These are phyloP conservation scores for Cucumis hystrix DNA, from an alignment of 306 rosid species.

Conservation along the genomic window DNA sequence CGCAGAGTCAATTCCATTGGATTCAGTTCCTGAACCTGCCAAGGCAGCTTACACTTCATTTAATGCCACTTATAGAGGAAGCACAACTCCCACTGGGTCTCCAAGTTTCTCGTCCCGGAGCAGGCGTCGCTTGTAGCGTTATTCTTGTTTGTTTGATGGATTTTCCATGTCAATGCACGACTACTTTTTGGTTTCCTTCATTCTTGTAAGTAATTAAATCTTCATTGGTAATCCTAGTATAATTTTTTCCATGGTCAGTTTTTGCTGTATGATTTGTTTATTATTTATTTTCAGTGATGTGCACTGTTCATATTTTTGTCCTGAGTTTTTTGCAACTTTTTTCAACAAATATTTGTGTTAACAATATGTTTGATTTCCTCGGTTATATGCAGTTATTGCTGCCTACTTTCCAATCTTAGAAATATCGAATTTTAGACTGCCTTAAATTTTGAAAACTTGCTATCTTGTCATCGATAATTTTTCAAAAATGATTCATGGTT, in stretches of 20 bases:
- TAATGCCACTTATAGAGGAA: slow-evolving; percentile 52
- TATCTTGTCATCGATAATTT: background rate
- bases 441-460: background rate
- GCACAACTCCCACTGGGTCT: slow-evolving; percentile 41
- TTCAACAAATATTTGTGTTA: background rate
- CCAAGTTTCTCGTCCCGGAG: slow-evolving; percentile 52
- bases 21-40: slow-evolving; percentile 58
- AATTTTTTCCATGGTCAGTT: background rate
- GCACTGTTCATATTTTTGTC: background rate
- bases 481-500: background rate
- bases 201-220: slow-evolving; percentile 7
- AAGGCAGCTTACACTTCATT: slow-evolving; percentile 59
- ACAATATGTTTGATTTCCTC: background rate
- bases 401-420: background rate
- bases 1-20: slow-evolving; percentile 62
- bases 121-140: slow-evolving; percentile 36
- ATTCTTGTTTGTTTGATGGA: slow-evolving; percentile 22
- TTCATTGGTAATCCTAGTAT: slow-evolving; percentile 2
- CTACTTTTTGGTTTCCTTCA: background rate
- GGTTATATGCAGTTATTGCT: background rate
- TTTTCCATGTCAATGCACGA: background rate
- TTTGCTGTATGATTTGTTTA: background rate
- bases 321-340: background rate
- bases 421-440: background rate
- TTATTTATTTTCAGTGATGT: background rate